phyloP scores from a whole-genome alignment of 2,329 filamentous ascomycete species.

The Phialemonium atrogriseum region DNA sequence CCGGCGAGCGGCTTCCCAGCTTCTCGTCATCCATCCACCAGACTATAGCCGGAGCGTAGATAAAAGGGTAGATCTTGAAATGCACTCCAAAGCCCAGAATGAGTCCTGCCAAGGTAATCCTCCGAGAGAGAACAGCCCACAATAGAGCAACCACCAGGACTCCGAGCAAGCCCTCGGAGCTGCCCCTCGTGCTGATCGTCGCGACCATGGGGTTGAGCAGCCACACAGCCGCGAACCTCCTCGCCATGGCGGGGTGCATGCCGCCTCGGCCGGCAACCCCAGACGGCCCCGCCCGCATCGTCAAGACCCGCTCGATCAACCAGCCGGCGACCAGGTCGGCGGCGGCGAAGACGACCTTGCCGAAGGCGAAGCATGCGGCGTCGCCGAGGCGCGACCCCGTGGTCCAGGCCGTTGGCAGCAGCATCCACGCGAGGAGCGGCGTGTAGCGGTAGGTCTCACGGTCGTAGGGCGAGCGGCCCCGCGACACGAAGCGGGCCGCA shows the following conservation, averaged over 20 bases:
- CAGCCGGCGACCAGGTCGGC: conserved; percentile 81
- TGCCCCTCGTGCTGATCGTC: conserved; percentile 89
- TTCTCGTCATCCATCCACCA: conserved; percentile 67
- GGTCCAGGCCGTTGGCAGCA: conserved; percentile 64
- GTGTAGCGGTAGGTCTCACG: conserved; percentile 97
- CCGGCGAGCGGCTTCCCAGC: conserved; percentile 21
- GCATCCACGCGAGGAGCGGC: conserved; percentile 82
- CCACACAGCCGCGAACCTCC: conserved; percentile 82
- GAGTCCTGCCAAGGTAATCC: conserved; percentile 58
- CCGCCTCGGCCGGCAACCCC: conserved; percentile 18
- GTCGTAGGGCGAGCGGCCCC: conserved; percentile 68
- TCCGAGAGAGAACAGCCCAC: conserved; percentile 65
- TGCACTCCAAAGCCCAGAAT: conserved; percentile 81
- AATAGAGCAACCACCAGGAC: conserved; percentile 76
- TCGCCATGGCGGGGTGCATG: conserved; percentile 46
- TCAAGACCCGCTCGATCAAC: conserved; percentile 49
- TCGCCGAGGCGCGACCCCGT: conserved; percentile 22
- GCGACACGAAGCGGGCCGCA: conserved; percentile 67
- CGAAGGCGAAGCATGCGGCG: conserved; percentile 63
- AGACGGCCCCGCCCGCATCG: conserved; percentile 15
- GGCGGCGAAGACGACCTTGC: conserved; percentile 77
- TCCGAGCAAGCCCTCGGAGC: conserved; percentile 82
- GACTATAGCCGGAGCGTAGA: conserved; percentile 76
- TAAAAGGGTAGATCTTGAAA: conserved; percentile 98
- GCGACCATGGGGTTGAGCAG: conserved; percentile 97